Evolutionary conservation across 805 yeast genomes (phyloP).

Genomic region (Kuraishia hungarica): DNA sequence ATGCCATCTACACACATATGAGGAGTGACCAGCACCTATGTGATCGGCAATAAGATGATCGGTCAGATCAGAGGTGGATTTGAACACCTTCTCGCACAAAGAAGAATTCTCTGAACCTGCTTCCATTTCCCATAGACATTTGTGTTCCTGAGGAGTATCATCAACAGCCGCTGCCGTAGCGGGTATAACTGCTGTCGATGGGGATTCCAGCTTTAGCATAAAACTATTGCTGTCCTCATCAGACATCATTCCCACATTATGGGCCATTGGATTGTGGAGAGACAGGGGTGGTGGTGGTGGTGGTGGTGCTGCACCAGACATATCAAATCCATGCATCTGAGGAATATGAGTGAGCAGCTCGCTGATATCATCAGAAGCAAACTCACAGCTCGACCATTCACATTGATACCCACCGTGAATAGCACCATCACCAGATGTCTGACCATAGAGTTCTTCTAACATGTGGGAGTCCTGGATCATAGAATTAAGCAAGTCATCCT

Average conservation of each 20-base stretch:
- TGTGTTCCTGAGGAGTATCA: slow-evolving; percentile 9
- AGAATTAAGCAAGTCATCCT: not conserved
- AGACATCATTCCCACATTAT: not conserved
- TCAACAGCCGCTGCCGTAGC: slow-evolving; percentile 1
- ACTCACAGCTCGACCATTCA: slow-evolving; percentile 72
- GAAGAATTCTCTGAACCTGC: slow-evolving; percentile 9
- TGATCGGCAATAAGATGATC: slow-evolving; percentile 63
- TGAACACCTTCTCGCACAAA: slow-evolving; percentile 44
- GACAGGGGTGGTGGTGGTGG: not conserved
- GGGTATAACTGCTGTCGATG: slow-evolving; percentile 3
- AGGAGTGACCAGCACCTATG: slow-evolving; percentile 63
- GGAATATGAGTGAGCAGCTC: slow-evolving; percentile 54
- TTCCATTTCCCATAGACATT: slow-evolving; percentile 30
- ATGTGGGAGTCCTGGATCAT: not conserved
- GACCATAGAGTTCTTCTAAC: not conserved
- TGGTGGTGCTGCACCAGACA: not conserved
- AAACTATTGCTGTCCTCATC: not conserved
- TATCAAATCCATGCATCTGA: slow-evolving; percentile 28
- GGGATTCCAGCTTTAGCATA: not conserved
- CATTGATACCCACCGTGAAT: slow-evolving; percentile 26
- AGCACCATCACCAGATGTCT: not conserved
- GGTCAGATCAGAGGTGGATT: slow-evolving; percentile 52
- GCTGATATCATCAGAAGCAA: slow-evolving; percentile 41
- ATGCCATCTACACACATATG: slow-evolving; percentile 69
- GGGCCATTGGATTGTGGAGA: too few species aligned